phyloP scores from a whole-genome alignment of 148 eudicot species.

The Drosera capensis region DNA sequence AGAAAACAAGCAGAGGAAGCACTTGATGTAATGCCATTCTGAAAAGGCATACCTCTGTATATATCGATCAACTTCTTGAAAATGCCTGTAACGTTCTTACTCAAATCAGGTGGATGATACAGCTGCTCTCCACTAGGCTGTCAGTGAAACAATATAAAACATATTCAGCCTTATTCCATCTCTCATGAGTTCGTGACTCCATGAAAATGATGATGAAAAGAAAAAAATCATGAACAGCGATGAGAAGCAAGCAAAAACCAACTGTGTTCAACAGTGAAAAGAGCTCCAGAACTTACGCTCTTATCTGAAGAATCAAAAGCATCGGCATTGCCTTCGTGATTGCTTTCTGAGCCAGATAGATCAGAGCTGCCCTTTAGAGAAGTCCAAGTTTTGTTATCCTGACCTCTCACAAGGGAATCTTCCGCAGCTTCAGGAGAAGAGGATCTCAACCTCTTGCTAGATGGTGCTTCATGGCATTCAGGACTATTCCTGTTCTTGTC shows the following conservation, averaged over 20 bases:
- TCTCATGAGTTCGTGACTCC: no score
- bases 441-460: slow-evolving; percentile 19
- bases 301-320: slow-evolving; percentile 19
- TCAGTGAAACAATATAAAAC: slow-evolving; percentile 1
- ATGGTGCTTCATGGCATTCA: slow-evolving; percentile 11
- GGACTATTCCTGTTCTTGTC: slow-evolving; percentile 9
- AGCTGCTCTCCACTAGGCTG: slow-evolving; percentile 33
- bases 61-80: slow-evolving; percentile 78
- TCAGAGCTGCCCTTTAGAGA: no score
- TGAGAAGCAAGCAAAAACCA: no score
- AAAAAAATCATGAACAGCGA: no score
- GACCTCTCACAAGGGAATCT: slow-evolving; percentile 15
- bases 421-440: slow-evolving; percentile 20
- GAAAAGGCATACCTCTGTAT: slow-evolving; percentile 49
- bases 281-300: slow-evolving; percentile 20
- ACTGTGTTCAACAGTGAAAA: no score
- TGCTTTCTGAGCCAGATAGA: no score
- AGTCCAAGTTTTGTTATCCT: no score
- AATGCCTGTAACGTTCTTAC: slow-evolving; percentile 58
- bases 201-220: no score
- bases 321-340: slow-evolving; percentile 17
- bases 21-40: neutral
- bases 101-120: slow-evolving; percentile 75
- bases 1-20: no score
- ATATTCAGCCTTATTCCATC: slow-evolving; percentile 3